phyloP scores from a whole-genome alignment of 192 early-diverging fungal species.

The Backusella westeae region DNA sequence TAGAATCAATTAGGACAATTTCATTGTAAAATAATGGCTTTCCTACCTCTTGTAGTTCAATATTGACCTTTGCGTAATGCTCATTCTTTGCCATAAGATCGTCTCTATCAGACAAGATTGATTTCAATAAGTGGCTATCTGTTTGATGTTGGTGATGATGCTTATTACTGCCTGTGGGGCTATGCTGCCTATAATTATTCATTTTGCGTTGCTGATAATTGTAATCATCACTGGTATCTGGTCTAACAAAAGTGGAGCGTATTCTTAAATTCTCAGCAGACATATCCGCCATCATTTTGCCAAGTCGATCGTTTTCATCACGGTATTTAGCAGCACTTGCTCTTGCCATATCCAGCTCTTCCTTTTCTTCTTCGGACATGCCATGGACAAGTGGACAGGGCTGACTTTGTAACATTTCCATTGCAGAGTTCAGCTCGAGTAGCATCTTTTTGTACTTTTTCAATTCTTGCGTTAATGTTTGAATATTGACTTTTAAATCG shows the following conservation, averaged over 20 bases:
- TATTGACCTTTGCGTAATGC: background rate
- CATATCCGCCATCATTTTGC: conserved; percentile 21
- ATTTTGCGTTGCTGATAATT: background rate
- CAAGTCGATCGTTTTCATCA: conserved; percentile 26
- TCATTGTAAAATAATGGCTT: no score
- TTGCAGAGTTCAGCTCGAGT: conserved; percentile 42
- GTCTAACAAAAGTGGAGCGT: background rate
- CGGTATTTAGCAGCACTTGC: conserved; percentile 14
- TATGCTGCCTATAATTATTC: background rate
- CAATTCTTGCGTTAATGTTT: conserved; percentile 41
- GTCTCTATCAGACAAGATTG: conserved; percentile 24
- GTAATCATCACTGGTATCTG: background rate
- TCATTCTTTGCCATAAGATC: background rate
- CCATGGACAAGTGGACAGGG: conserved; percentile 39
- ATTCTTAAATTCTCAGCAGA: conserved; percentile 15
- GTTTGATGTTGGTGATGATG: background rate
- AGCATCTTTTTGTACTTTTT: conserved; percentile 49
- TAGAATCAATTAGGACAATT: no score
- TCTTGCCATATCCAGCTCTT: conserved; percentile 34
- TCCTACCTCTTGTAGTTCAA: conserved; percentile 12
- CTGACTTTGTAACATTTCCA: conserved; percentile 42
- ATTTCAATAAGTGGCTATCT: conserved; percentile 14
- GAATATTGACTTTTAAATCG: conserved; percentile 47
- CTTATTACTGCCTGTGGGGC: background rate
- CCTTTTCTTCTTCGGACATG: conserved; percentile 39